Conservation (phyloP, 2,329 filamentous ascomycete species). For the Penicillium sp. region DNA sequence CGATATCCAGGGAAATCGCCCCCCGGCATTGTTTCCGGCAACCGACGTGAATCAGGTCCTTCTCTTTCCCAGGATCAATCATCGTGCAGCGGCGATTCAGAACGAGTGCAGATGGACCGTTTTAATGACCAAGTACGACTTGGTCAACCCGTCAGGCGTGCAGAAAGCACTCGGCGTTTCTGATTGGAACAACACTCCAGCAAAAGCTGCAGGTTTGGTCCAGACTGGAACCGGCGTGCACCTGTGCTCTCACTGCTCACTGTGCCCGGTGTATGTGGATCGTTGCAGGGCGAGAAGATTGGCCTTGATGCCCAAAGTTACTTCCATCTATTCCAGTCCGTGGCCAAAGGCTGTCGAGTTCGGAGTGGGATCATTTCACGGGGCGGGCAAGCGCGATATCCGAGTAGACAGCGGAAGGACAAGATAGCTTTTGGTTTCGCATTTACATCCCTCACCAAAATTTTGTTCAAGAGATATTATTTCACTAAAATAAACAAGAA, state of each 20-base stretch:
- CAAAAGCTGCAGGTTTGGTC: constrained; percentile 16
- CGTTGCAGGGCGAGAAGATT: too few relatives aligned
- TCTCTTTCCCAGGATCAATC: too few relatives aligned
- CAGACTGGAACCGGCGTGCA: constrained; percentile 11
- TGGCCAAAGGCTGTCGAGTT: too few relatives aligned
- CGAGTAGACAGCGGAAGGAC: background rate
- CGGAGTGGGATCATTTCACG: too few relatives aligned
- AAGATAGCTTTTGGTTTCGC: too few relatives aligned
- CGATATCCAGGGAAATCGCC: too few relatives aligned
- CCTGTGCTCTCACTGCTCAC: background rate
- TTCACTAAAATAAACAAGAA: constrained; percentile 6
- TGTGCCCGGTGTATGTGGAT: constrained; percentile 5
- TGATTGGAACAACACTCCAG: constrained; percentile 14
- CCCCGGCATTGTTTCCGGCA: too few relatives aligned
- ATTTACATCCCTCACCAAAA: too few relatives aligned
- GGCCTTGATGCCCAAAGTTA: too few relatives aligned
- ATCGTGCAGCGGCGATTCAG: constrained; percentile 14
- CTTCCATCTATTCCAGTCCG: too few relatives aligned
- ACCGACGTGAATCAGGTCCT: too few relatives aligned
- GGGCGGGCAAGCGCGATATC: background rate
- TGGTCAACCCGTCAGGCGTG: constrained; percentile 18
- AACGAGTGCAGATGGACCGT: constrained; percentile 14
- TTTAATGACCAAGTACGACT: background rate
- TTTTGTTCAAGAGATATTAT: too few relatives aligned
- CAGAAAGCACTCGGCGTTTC: constrained; percentile 5